Conservation (phyloP, 352 stramenopile species). For the Phytophthora ohioensis region DNA sequence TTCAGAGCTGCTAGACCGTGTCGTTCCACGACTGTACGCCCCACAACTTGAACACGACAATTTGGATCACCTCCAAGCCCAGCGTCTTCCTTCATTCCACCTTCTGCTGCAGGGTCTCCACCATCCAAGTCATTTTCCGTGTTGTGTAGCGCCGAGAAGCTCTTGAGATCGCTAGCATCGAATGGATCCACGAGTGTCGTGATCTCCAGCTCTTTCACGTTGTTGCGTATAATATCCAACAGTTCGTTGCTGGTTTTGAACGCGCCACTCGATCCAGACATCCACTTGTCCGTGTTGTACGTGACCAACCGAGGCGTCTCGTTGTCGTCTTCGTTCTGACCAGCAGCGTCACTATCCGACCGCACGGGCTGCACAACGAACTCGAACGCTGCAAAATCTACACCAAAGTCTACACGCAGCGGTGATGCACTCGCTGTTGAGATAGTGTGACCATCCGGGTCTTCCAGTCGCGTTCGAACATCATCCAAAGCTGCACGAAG, state of each 20-base stretch:
- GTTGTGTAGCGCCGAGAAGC: constrained; percentile 55
- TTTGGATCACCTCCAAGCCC: constrained; percentile 53
- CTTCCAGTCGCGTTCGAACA: constrained; percentile 43
- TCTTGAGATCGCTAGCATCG: constrained; percentile 58
- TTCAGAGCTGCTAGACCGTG: constrained; percentile 53
- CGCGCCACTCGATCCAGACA: constrained; percentile 48
- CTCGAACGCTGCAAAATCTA: constrained; percentile 71
- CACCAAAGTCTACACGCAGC: constrained; percentile 60
- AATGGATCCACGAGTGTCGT: constrained; percentile 71
- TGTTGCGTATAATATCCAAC: constrained; percentile 62
- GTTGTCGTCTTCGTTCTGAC: constrained; percentile 23
- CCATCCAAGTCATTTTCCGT: constrained; percentile 50
- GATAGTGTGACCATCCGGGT: constrained; percentile 26
- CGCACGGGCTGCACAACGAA: constrained; percentile 43
- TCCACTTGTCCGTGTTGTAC: constrained; percentile 82
- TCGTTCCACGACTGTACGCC: constrained; percentile 38
- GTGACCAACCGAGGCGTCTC: constrained; percentile 32
- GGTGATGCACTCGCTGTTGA: constrained; percentile 48
- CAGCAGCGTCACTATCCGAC: not conserved
- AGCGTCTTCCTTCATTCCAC: constrained; percentile 13
- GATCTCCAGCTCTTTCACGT: constrained; percentile 62
- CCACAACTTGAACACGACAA: constrained; percentile 63
- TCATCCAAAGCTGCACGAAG: constrained; percentile 63
- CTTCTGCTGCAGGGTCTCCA: constrained; percentile 16
- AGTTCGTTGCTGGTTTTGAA: constrained; percentile 74